phyloP scores from a whole-genome alignment of 352 stramenopile genomes.

The Phytopythium chamaehyphon region DNA sequence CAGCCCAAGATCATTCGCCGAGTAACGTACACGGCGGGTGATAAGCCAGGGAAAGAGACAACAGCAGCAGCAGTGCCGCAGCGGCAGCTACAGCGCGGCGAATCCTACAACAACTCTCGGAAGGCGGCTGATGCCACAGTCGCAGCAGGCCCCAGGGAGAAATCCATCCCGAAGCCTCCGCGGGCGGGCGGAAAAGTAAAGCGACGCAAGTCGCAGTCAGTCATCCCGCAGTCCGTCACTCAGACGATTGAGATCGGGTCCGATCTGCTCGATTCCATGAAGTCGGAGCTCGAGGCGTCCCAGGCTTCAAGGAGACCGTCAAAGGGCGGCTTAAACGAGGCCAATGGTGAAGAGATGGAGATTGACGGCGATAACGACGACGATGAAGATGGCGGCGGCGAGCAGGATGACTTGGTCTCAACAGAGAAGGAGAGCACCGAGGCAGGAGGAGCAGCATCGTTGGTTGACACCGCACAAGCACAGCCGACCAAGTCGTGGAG shows the following conservation, averaged over 20 bases:
- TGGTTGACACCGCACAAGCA: slow-evolving; percentile 1
- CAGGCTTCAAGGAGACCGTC: slow-evolving; percentile 16
- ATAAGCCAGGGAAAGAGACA: slow-evolving; percentile 32
- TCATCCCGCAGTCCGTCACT: slow-evolving; percentile 36
- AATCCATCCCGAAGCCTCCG: slow-evolving; percentile 31
- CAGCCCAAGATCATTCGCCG: slow-evolving; percentile 76
- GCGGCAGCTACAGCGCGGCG: slow-evolving; percentile 9
- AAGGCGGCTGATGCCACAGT: slow-evolving; percentile 8
- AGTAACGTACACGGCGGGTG: slow-evolving; percentile 38
- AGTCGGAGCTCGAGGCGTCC: slow-evolving; percentile 58
- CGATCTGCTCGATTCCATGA: slow-evolving; percentile 60
- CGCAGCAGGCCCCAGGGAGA: slow-evolving; percentile 22
- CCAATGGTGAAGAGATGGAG: slow-evolving; percentile 1
- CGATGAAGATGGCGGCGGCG: not conserved
- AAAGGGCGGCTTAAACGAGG: too few relatives aligned
- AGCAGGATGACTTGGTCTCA: slow-evolving; percentile 4
- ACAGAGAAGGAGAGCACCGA: slow-evolving; percentile 6
- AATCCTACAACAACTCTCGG: slow-evolving; percentile 7
- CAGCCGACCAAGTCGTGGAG: slow-evolving; percentile 43
- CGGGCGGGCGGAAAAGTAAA: slow-evolving; percentile 21
- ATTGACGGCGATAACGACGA: slow-evolving; percentile 8
- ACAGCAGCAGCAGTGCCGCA: slow-evolving; percentile 1
- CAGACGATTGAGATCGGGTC: slow-evolving; percentile 59
- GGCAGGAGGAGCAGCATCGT: slow-evolving; percentile 3
- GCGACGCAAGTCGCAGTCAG: slow-evolving; percentile 24